These are phyloP conservation scores for Vickermania ingenoplastis DNA, from an alignment of 208 protist species.

Conservation along the genomic window DNA sequence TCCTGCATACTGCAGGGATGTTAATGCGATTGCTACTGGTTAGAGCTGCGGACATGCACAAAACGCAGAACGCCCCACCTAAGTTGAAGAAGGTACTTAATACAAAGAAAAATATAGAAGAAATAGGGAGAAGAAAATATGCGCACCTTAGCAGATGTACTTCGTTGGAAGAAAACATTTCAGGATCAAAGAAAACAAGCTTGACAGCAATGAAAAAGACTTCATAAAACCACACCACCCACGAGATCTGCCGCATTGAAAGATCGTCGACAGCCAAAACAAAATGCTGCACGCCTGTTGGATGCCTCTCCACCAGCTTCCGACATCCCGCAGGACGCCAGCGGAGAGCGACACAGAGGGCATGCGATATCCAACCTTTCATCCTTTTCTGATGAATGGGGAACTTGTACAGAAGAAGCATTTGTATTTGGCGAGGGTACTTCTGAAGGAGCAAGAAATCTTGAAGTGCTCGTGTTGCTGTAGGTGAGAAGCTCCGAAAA, in stretches of 20 bases:
- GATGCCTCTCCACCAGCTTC: too few species aligned
- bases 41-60: slow-evolving; percentile 26
- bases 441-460: too few species aligned
- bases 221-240: too few species aligned
- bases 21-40: slow-evolving; percentile 66
- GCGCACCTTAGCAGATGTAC: slow-evolving; percentile 5
- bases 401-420: too few species aligned
- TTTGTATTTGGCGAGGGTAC: too few species aligned
- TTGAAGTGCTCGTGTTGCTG: too few species aligned
- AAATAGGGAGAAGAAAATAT: slow-evolving; percentile 12
- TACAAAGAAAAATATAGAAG: slow-evolving; percentile 5
- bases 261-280: slow-evolving; percentile 64
- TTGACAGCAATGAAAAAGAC: too few species aligned
- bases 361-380: too few species aligned
- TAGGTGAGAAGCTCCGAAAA: slow-evolving; percentile 4
- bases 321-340: too few species aligned
- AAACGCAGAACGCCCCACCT: slow-evolving; percentile 6
- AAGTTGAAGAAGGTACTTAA: neutral
- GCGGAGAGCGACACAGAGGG: too few species aligned
- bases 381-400: too few species aligned
- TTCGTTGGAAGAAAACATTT: neutral
- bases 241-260: slow-evolving; percentile 65
- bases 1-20: slow-evolving; percentile 82
- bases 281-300: slow-evolving; percentile 57
- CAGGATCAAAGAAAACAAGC: too few species aligned